Evolutionary conservation across 2,329 filamentous ascomycete species (phyloP), one percentile per base, ranked within the genome.

Genomic region (Penicillium capsulatum): DNA sequence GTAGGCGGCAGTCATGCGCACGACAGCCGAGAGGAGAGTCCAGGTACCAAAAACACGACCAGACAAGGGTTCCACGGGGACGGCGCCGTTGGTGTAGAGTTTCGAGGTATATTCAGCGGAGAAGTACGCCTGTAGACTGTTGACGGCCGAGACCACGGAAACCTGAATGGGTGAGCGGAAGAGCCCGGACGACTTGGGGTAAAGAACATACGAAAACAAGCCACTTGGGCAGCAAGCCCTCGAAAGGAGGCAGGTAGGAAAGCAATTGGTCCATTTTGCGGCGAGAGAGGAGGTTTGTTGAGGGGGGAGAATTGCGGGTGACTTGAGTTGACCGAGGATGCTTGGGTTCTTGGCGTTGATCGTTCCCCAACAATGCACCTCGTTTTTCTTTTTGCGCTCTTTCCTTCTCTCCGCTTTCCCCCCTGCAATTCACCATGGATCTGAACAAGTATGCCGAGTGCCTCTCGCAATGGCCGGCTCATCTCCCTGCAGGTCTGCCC

Each of bases 11-110:
- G 94, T 94, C 51, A 89, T 70, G 36, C 90, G 80, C 31, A 94
- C 76, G 35, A 94, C 70, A 42, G 81, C 78, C 4, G 84, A 83
- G 42, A 94, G 73, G 42, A 91, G 75, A 0, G 90, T 94, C 83
- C 89, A 96, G 19, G 86, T 92, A 38, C 85, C 89, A 63, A 94
- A 94, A 14, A 87, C 81, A 48, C 87, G 82, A 17, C 82, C 82
- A 8, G 81, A 83, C 19, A 95, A 79, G 4, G 84, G 80, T 4
- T 86, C 90, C 40, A 87, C 78, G 65, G 64, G 75, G 43, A 70
- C 67, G 20, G 62, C 54, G 35, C 80, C 79, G 51, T 73, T 62
- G 17, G 70, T 64, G 58, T 97, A 98, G 59, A 97, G 79, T 63
- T 87, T 84, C n/a, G 83, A 80, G 6, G 89, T 89, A 69, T 86